phyloP scores from a whole-genome alignment of 768 basidiomycete genomes.

The Leccinum barrowsii region DNA sequence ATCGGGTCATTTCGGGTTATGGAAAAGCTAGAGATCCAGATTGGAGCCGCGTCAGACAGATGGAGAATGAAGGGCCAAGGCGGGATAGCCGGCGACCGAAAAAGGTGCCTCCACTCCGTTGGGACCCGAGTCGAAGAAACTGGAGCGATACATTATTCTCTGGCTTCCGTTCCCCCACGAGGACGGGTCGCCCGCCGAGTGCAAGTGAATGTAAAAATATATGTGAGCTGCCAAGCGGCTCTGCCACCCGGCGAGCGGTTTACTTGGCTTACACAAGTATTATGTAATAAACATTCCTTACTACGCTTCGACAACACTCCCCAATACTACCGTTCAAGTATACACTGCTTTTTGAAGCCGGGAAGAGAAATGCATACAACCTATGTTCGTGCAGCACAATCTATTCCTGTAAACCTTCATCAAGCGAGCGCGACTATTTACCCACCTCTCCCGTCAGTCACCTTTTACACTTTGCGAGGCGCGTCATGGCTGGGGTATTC shows the following conservation, averaged over 20 bases:
- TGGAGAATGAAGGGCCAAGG: not conserved
- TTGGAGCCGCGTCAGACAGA: not conserved
- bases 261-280: conserved; percentile 1
- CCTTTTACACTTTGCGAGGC: not conserved
- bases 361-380: conserved; percentile 17
- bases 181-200: not conserved
- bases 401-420: conserved; percentile 55
- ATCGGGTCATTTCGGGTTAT: not conserved
- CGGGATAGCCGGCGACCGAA: not conserved
- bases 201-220: not conserved
- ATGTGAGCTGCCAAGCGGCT: no score
- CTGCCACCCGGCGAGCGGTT: no score
- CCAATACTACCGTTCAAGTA: not conserved
- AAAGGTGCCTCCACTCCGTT: not conserved
- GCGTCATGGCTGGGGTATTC: not conserved
- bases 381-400: conserved; percentile 30
- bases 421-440: conserved; percentile 67
- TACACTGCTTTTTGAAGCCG: not conserved
- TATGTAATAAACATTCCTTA: no score
- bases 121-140: not conserved
- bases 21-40: not conserved
- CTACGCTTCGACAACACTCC: not conserved
- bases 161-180: not conserved
- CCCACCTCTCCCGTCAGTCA: conserved; percentile 76
- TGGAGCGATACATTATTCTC: not conserved